Evolutionary conservation across 331 rosid species (phyloP).

Genomic region (Pyracantha coccinea): DNA sequence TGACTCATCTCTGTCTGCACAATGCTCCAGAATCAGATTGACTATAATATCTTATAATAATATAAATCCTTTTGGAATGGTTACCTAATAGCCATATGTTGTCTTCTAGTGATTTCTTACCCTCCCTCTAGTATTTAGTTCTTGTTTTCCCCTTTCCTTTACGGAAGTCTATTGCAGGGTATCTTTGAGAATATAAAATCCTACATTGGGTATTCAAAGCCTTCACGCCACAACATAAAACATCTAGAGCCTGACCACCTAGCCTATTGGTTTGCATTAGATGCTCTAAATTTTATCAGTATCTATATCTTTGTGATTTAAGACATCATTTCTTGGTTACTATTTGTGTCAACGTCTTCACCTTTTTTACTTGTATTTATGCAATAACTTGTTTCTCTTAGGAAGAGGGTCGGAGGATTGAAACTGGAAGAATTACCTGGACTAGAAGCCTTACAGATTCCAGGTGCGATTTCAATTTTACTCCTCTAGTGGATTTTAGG

Average conservation of each 20-base stretch:
- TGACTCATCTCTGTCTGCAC: neutral
- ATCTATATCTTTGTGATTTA: neutral
- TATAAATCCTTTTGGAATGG: neutral
- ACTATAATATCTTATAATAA: neutral
- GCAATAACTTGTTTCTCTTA: constrained; percentile 18
- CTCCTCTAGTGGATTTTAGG: neutral
- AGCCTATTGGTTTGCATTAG: neutral
- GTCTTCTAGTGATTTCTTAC: neutral
- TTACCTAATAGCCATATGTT: neutral
- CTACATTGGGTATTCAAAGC: neutral
- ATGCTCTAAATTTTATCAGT: neutral
- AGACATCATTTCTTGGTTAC: neutral
- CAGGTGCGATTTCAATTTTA: constrained; percentile 42
- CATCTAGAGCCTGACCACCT: neutral
- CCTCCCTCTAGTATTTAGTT: neutral
- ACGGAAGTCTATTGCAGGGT: neutral
- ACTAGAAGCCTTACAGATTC: constrained; percentile 77
- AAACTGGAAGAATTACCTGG: constrained; percentile 89
- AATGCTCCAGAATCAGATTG: no score
- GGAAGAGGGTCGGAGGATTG: constrained; percentile 93
- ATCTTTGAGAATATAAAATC: neutral
- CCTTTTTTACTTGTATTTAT: constrained; percentile 5
- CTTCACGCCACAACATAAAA: neutral
- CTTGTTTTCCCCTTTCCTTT: neutral
- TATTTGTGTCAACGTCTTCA: neutral